These are phyloP conservation scores for Fusarium napiforme DNA, from an alignment of 2,329 filamentous ascomycete species.

Conservation along the genomic window DNA sequence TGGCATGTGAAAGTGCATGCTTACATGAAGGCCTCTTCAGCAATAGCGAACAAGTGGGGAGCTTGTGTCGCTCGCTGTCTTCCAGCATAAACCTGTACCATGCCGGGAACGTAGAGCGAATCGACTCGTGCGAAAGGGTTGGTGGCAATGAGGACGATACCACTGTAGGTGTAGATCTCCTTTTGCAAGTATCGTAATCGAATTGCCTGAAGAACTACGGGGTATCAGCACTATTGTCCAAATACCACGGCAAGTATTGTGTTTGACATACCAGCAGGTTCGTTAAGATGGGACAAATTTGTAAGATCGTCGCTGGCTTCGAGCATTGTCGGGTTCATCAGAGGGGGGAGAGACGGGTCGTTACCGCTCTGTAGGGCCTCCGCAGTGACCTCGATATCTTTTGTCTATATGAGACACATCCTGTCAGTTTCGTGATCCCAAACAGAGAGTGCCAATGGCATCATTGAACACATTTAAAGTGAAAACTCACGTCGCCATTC, in stretches of 20 bases:
- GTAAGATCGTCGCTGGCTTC: constrained; percentile 98
- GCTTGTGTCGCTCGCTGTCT: constrained; percentile 97
- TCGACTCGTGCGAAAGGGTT: constrained; percentile 98
- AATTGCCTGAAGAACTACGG: constrained; percentile 91
- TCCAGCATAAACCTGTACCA: constrained; percentile 99
- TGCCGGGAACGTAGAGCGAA: constrained; percentile 96
- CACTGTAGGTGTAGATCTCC: constrained; percentile 99
- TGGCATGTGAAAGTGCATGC: not conserved
- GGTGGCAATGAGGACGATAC: constrained; percentile 97
- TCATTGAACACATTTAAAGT: not conserved
- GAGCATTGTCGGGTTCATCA: constrained; percentile 98
- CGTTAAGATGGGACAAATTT: constrained; percentile 96
- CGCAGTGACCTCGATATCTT: constrained; percentile 80
- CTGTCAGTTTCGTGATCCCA: constrained; percentile 16
- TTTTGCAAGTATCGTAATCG: constrained; percentile 97
- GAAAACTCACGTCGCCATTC: constrained; percentile 82
- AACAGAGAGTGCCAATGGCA: not conserved
- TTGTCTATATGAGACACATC: constrained; percentile 61
- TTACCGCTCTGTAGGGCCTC: constrained; percentile 81
- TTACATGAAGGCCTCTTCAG: constrained; percentile 97
- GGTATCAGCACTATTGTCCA: constrained; percentile 35
- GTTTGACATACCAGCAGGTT: constrained; percentile 81
- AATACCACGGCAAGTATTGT: not conserved
- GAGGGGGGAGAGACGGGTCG: constrained; percentile 82
- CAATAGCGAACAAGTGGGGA: constrained; percentile 97